phyloP scores from a whole-genome alignment of 2,329 filamentous ascomycete genomes.

The Chaetothyriales sp. region DNA sequence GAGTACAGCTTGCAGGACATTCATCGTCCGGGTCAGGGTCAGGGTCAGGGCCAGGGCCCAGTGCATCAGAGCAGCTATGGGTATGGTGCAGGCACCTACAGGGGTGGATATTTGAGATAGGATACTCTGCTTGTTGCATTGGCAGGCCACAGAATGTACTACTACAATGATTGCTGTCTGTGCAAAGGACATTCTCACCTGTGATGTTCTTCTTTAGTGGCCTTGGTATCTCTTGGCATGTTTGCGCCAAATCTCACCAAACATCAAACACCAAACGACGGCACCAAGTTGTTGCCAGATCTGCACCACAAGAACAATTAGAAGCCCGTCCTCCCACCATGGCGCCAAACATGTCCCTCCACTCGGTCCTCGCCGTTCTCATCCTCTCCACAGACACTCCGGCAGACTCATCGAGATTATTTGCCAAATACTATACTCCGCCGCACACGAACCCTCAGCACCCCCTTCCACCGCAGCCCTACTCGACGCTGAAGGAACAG shows the following conservation, averaged over 20 bases:
- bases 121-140: background rate
- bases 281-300: too few species aligned
- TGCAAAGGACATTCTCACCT: too few species aligned
- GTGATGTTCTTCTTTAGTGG: too few species aligned
- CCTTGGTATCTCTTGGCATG: too few species aligned
- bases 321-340: conserved; percentile 29
- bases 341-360: conserved; percentile 60
- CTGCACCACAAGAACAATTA: background rate
- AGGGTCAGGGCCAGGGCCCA: too few species aligned
- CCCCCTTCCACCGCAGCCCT: conserved; percentile 52
- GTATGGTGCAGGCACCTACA: background rate
- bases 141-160: background rate
- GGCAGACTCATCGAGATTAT: conserved; percentile 67
- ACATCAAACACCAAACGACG: too few species aligned
- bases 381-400: conserved; percentile 56
- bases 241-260: too few species aligned
- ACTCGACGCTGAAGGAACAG: conserved; percentile 80
- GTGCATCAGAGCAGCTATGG: background rate
- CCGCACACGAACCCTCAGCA: conserved; percentile 47
- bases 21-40: too few species aligned
- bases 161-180: too few species aligned
- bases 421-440: conserved; percentile 79
- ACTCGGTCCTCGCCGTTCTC: conserved; percentile 62
- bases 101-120: background rate
- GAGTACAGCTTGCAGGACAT: background rate